Conservation (phyloP, 2,329 filamentous ascomycete species). For the Fusarium clavum region DNA sequence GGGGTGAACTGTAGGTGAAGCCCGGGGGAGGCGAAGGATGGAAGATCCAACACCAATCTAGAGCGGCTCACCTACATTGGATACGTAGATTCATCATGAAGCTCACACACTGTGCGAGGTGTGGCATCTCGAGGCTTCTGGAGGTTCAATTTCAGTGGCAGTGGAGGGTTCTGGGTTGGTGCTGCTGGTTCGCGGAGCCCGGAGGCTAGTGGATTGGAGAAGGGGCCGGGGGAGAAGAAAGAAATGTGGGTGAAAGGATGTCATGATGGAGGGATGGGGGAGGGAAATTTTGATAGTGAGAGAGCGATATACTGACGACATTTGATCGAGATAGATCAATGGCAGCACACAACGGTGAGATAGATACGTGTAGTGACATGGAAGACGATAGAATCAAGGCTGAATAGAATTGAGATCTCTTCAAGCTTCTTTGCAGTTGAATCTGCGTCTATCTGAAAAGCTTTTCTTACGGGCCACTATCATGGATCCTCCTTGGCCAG, state of each 20-base stretch:
- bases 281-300: slow-evolving; percentile 5
- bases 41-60: slow-evolving; percentile 38
- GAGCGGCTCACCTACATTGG: slow-evolving; percentile 24
- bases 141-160: slow-evolving; percentile 13
- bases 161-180: slow-evolving; percentile 12
- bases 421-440: not conserved
- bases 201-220: slow-evolving; percentile 31
- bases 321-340: slow-evolving; percentile 26
- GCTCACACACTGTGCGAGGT: slow-evolving; percentile 23
- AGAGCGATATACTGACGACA: slow-evolving; percentile 26
- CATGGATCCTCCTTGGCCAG: slow-evolving; percentile 29
- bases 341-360: not conserved
- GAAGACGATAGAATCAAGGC: not conserved
- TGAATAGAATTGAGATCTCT: not conserved
- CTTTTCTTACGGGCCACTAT: slow-evolving; percentile 16
- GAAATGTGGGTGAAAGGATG: slow-evolving; percentile 40
- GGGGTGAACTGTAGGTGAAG: slow-evolving; percentile 24
- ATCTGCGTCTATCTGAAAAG: slow-evolving; percentile 8
- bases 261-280: slow-evolving; percentile 40
- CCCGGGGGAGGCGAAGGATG: slow-evolving; percentile 36
- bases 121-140: slow-evolving; percentile 34
- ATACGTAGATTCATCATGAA: slow-evolving; percentile 1
- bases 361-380: not conserved
- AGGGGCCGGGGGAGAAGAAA: slow-evolving; percentile 29
- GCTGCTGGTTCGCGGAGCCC: slow-evolving; percentile 23